A percentile compares a stretch with the other conserved stretches of the same genome.
phyloP scores from a whole-genome alignment of 1,284 basidiomycete species.

The Papiliotrema fonsecae region DNA sequence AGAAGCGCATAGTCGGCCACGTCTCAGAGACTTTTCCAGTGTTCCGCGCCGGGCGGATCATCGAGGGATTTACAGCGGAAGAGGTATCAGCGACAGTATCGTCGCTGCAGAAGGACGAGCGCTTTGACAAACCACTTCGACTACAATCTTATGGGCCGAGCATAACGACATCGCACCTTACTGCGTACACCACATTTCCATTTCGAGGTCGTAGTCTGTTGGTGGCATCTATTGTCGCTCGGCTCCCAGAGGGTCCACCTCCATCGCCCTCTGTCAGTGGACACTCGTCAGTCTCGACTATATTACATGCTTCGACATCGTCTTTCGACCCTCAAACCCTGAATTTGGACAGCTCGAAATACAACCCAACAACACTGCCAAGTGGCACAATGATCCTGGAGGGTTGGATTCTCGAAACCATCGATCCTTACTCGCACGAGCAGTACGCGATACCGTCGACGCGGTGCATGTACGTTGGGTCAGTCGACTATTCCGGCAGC shows the following conservation, averaged over 20 bases:
- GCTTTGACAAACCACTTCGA: constrained; percentile 58
- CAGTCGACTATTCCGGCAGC: constrained; percentile 82
- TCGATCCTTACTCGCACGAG: constrained; percentile 93
- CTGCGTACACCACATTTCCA: constrained; percentile 70
- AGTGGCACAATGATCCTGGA: constrained; percentile 81
- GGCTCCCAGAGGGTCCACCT: constrained; percentile 52
- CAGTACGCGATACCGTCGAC: constrained; percentile 95
- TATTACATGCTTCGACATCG: constrained; percentile 67
- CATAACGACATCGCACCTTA: constrained; percentile 54
- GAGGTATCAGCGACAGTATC: constrained; percentile 72
- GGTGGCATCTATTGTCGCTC: constrained; percentile 68
- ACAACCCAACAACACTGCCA: constrained; percentile 72
- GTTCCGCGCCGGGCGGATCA: constrained; percentile 83
- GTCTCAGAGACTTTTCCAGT: constrained; percentile 79
- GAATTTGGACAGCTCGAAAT: constrained; percentile 56
- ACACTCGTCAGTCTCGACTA: constrained; percentile 51
- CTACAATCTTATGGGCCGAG: constrained; percentile 79
- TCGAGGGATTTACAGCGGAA: constrained; percentile 91
- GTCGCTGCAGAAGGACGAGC: constrained; percentile 46
- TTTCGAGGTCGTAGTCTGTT: constrained; percentile 87
- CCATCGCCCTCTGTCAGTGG: constrained; percentile 46
- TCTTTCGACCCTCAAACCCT: constrained; percentile 65
- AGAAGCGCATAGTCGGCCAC: constrained; percentile 67
- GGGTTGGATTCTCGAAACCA: constrained; percentile 93
- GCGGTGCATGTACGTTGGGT: constrained; percentile 78